Conservation (phyloP, 2,329 filamentous ascomycete genomes). For the Colletotrichum neosansevieriae region DNA sequence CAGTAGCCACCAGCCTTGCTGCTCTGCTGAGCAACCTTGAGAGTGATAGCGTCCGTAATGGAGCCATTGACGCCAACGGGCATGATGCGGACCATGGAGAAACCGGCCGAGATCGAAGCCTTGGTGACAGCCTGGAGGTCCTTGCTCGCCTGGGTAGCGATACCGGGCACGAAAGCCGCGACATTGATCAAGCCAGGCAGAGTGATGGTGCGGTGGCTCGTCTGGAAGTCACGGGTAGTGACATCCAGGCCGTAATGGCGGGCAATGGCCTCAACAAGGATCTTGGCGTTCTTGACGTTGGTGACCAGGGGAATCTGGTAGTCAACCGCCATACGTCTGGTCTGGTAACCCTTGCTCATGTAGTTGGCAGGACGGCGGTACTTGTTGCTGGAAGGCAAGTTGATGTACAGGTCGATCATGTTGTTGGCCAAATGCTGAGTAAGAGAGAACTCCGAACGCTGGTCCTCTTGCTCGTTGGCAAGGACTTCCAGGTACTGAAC, state of each 20-base stretch:
- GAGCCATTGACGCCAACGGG: slow-evolving; percentile 79
- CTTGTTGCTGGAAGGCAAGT: slow-evolving; percentile 97
- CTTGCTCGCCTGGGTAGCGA: slow-evolving; percentile 72
- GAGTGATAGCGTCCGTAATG: slow-evolving; percentile 77
- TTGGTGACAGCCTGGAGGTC: slow-evolving; percentile 79
- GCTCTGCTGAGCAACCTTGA: slow-evolving; percentile 79
- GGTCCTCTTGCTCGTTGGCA: slow-evolving; percentile 80
- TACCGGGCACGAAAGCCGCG: slow-evolving; percentile 82
- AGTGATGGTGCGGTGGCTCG: slow-evolving; percentile 82
- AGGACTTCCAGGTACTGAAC: slow-evolving; percentile 96
- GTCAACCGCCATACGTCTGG: slow-evolving; percentile 96
- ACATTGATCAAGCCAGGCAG: slow-evolving; percentile 83
- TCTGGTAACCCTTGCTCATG: slow-evolving; percentile 97
- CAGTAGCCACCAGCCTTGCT: slow-evolving; percentile 76
- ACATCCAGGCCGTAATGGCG: slow-evolving; percentile 89
- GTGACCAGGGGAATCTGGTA: slow-evolving; percentile 97
- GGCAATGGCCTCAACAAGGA: slow-evolving; percentile 92
- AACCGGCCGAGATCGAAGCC: slow-evolving; percentile 79
- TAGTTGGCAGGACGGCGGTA: slow-evolving; percentile 97
- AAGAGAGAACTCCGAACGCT: slow-evolving; percentile 95
- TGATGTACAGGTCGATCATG: slow-evolving; percentile 98
- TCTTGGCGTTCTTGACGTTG: slow-evolving; percentile 99
- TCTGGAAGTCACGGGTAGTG: slow-evolving; percentile 88
- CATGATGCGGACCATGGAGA: slow-evolving; percentile 85
- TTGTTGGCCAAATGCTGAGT: slow-evolving; percentile 98